Evolutionary conservation across 225 moss, liverwort and hornwort genomes (phyloP).

Genomic region (Bryoerythrophyllum caledonicum): DNA sequence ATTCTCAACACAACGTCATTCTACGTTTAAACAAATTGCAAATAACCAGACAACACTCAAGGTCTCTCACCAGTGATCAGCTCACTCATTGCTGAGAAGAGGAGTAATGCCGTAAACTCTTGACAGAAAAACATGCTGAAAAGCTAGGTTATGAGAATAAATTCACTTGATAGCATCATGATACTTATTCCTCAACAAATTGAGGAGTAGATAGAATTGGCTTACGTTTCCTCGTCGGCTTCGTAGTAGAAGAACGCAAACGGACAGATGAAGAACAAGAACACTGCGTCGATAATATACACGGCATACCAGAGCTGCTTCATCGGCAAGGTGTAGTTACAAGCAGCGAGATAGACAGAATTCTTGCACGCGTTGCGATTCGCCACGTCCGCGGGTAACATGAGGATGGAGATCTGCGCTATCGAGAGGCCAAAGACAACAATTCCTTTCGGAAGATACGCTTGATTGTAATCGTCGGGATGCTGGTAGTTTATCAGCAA

Average conservation of each 20-base stretch:
- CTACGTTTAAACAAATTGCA: not conserved
- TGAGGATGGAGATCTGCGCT: constrained; percentile 82
- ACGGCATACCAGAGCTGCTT: constrained; percentile 90
- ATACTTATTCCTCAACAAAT: not conserved
- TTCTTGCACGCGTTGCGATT: constrained; percentile 74
- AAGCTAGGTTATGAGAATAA: not conserved
- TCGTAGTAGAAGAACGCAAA: constrained; percentile 91
- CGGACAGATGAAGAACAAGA: constrained; percentile 78
- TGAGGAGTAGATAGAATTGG: not conserved
- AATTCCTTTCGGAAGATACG: constrained; percentile 83
- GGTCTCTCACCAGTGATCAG: not conserved
- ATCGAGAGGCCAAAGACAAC: constrained; percentile 86
- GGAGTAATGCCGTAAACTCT: not conserved
- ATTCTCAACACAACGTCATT: not conserved
- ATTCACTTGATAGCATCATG: not conserved
- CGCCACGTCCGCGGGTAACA: constrained; percentile 94
- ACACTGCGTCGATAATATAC: constrained; percentile 68
- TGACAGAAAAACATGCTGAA: not conserved
- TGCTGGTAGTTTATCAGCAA: constrained; percentile 89
- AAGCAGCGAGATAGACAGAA: constrained; percentile 72
- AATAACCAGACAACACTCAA: too few relatives aligned
- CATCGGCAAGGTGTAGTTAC: constrained; percentile 90
- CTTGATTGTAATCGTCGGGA: constrained; percentile 88
- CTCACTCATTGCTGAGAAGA: not conserved
- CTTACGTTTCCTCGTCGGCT: constrained; percentile 92